Conservation (phyloP, 805 yeast genomes). For the Pichia phayaonensis region DNA sequence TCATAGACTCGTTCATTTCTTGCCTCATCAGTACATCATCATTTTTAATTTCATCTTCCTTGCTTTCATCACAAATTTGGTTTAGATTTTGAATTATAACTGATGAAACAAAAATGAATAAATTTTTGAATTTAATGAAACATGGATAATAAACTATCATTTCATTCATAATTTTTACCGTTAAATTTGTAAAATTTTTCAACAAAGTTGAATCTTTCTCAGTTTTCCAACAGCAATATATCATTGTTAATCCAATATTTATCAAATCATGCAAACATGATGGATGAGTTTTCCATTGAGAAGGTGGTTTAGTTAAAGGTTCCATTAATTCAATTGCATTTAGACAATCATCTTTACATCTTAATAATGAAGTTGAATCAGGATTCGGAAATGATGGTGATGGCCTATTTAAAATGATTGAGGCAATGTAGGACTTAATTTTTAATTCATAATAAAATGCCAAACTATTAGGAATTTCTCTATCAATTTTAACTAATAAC, state of each 20-base stretch:
- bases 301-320: conserved; percentile 4
- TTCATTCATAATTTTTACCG: conserved; percentile 14
- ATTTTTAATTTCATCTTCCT: not conserved
- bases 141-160: conserved; percentile 13
- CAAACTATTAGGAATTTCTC: conserved; percentile 13
- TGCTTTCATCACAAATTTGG: conserved; percentile 5
- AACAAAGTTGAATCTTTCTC: conserved; percentile 14
- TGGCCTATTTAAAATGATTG: conserved; percentile 19
- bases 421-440: conserved; percentile 14
- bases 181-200: conserved; percentile 10
- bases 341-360: conserved; percentile 16
- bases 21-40: not conserved
- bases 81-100: conserved; percentile 15
- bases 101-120: conserved; percentile 16
- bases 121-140: conserved; percentile 14
- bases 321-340: conserved; percentile 12
- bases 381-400: conserved; percentile 21
- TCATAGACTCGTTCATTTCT: not conserved
- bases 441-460: conserved; percentile 17
- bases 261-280: conserved; percentile 20
- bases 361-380: conserved; percentile 9
- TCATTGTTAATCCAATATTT: conserved; percentile 19
- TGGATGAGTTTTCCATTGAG: conserved; percentile 17
- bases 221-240: conserved; percentile 21
- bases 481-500: conserved; percentile 15